phyloP scores from a whole-genome alignment of 768 basidiomycete species.

The Podaxis sp. region DNA sequence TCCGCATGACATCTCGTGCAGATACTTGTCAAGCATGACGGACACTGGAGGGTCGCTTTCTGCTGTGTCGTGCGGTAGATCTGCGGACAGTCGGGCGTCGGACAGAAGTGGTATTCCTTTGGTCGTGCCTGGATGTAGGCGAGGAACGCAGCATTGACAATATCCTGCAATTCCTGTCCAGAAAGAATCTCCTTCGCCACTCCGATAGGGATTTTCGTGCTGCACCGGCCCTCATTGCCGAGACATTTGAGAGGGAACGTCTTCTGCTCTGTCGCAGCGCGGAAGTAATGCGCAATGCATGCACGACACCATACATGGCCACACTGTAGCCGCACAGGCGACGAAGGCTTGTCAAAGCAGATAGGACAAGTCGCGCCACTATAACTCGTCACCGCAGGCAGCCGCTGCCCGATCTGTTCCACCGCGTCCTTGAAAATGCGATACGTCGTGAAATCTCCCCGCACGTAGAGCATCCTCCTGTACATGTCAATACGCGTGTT shows the following conservation, averaged over 20 bases:
- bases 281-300: constrained; percentile 61
- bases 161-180: constrained; percentile 49
- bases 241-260: constrained; percentile 75
- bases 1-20: constrained; percentile 59
- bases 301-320: constrained; percentile 68
- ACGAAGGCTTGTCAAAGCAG: constrained; percentile 58
- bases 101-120: constrained; percentile 70
- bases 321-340: constrained; percentile 57
- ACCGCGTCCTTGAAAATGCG: constrained; percentile 29
- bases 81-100: constrained; percentile 76
- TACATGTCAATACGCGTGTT: constrained; percentile 52
- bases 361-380: constrained; percentile 53
- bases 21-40: constrained; percentile 68
- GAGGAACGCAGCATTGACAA: constrained; percentile 62
- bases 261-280: constrained; percentile 53
- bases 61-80: constrained; percentile 57
- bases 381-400: constrained; percentile 20
- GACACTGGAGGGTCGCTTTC: constrained; percentile 55
- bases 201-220: constrained; percentile 51
- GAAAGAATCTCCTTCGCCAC: constrained; percentile 52
- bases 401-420: constrained; percentile 38
- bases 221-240: constrained; percentile 61
- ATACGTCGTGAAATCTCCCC: constrained; percentile 48
- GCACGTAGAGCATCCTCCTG: constrained; percentile 45
- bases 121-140: constrained; percentile 62